Evolutionary conservation across 306 rosid species (phyloP).

Genomic region (Prunus armeniaca): DNA sequence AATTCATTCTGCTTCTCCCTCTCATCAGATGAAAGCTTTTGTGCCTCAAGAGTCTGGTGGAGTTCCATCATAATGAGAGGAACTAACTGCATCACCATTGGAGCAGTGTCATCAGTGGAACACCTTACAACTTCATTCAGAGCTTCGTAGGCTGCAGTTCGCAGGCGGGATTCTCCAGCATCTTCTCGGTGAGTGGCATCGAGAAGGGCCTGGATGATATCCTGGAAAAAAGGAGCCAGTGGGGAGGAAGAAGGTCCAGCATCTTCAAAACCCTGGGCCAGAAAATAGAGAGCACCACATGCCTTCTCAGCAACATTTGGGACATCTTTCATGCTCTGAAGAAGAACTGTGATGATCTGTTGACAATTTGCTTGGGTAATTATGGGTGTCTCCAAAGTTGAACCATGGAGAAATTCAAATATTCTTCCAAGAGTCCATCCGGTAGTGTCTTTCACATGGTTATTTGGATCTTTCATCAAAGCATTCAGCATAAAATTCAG

Average conservation of each 20-base stretch:
- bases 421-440: slow-evolving; percentile 99
- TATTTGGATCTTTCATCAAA: slow-evolving; percentile 71
- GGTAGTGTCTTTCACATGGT: slow-evolving; percentile 92
- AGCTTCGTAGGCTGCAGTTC: slow-evolving; percentile 94
- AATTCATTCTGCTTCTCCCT: slow-evolving; percentile 72
- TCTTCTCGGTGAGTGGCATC: slow-evolving; percentile 82
- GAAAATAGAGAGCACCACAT: slow-evolving; percentile 91
- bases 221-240: slow-evolving; percentile 74
- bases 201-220: slow-evolving; percentile 74
- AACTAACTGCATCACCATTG: slow-evolving; percentile 71
- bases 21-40: slow-evolving; percentile 68
- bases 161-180: slow-evolving; percentile 84
- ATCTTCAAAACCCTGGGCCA: slow-evolving; percentile 92
- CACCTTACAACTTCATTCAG: slow-evolving; percentile 93
- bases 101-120: slow-evolving; percentile 81
- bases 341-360: slow-evolving; percentile 72
- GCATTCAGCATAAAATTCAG: slow-evolving; percentile 80
- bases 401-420: slow-evolving; percentile 89
- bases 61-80: slow-evolving; percentile 81
- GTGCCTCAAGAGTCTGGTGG: slow-evolving; percentile 76
- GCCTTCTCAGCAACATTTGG: slow-evolving; percentile 98
- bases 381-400: slow-evolving; percentile 72
- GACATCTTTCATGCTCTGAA: slow-evolving; percentile 88
- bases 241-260: slow-evolving; percentile 64
- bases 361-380: slow-evolving; percentile 75